A percentile compares a stretch with the other conserved stretches of the same genome.
Evolutionary conservation across 2,329 filamentous ascomycete species (phyloP).

Genomic region (Colletotrichum melonis): DNA sequence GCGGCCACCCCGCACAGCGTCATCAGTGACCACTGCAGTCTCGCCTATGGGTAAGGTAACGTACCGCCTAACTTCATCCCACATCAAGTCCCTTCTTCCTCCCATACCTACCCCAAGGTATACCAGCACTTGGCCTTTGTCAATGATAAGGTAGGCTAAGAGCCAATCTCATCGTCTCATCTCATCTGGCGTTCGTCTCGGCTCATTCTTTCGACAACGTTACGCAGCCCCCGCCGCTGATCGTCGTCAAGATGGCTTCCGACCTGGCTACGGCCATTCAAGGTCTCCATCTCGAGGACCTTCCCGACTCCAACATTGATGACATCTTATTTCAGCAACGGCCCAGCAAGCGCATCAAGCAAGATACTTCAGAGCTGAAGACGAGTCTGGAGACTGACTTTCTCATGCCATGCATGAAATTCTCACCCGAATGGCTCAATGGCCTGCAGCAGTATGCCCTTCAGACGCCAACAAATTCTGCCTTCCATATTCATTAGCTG

Average conservation of each 20-base stretch:
- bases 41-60: not conserved
- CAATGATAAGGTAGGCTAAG: not conserved
- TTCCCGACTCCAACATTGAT: conserved; percentile 57
- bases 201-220: not conserved
- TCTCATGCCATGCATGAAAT: conserved; percentile 81
- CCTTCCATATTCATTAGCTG: not conserved
- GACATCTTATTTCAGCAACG: conserved; percentile 63
- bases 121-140: not conserved
- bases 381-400: conserved; percentile 80
- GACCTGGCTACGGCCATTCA: conserved; percentile 32
- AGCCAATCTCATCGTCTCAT: not conserved
- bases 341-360: conserved; percentile 56
- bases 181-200: not conserved
- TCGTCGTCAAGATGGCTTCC: conserved; percentile 24
- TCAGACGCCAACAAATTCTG: not conserved
- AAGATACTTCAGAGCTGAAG: conserved; percentile 73
- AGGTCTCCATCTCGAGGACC: conserved; percentile 29
- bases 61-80: not conserved
- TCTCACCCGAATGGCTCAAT: conserved; percentile 89
- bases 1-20: not conserved
- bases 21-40: not conserved
- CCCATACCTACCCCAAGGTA: not conserved
- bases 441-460: conserved; percentile 77
- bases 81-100: not conserved
- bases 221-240: not conserved